A percentile compares a stretch with the other conserved stretches of the same genome.
These are phyloP conservation scores for Carex pumila DNA, from an alignment of 176 grass and related monocot genomes.

Conservation along the genomic window DNA sequence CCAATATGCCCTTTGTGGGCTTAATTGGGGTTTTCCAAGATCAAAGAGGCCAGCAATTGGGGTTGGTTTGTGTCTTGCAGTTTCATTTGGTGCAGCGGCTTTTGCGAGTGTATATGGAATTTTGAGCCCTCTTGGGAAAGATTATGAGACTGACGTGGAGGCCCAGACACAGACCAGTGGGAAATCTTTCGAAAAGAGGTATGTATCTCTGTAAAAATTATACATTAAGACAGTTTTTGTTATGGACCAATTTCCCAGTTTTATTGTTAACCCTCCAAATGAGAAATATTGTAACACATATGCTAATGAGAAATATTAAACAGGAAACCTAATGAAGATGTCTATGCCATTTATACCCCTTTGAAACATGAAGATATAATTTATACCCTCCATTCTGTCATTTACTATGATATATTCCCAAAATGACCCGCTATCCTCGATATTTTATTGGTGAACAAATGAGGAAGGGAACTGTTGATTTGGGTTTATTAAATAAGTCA, in stretches of 20 bases:
- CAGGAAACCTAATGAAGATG: neutral
- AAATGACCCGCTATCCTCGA: neutral
- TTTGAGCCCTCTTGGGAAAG: conserved; percentile 62
- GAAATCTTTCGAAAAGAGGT: conserved; percentile 40
- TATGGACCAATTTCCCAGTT: neutral
- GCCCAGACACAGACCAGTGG: conserved; percentile 24
- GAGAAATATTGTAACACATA: neutral
- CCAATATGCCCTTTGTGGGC: conserved; percentile 63
- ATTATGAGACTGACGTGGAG: conserved; percentile 45
- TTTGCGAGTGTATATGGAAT: conserved; percentile 59
- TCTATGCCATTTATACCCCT: neutral
- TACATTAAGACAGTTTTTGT: neutral
- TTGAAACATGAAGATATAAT: neutral
- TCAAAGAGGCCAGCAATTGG: conserved; percentile 37
- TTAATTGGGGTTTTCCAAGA: conserved; percentile 48
- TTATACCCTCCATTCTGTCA: neutral
- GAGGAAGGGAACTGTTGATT: neutral
- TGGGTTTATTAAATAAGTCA: neutral
- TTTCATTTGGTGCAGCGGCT: conserved; percentile 49
- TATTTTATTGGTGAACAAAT: neutral
- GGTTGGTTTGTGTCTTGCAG: conserved; percentile 41
- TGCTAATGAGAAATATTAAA: neutral
- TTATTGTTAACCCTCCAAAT: neutral
- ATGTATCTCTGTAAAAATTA: neutral
- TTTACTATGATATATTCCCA: neutral